A percentile compares a stretch with the other conserved stretches of the same genome.
Conservation (phyloP, 176 grass and related monocot species). For the Zea luxurians region DNA sequence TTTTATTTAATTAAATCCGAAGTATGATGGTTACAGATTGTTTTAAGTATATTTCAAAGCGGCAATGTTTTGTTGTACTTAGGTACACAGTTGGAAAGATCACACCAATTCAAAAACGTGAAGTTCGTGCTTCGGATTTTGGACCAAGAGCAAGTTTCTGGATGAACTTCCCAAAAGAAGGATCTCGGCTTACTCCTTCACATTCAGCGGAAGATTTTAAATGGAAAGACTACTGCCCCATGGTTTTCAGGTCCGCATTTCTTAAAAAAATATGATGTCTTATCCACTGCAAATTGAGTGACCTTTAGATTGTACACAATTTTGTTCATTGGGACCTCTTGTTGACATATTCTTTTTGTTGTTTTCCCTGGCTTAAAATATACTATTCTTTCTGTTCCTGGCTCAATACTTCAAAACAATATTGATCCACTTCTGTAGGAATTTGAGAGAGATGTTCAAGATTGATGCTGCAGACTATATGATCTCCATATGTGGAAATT, state of each 20-base stretch:
- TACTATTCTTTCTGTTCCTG: conserved; percentile 22
- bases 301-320: conserved; percentile 19
- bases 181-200: conserved; percentile 90
- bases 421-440: conserved; percentile 58
- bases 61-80: conserved; percentile 21
- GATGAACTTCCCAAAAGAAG: conserved; percentile 95
- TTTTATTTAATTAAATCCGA: neutral
- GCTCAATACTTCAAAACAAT: conserved; percentile 15
- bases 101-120: conserved; percentile 92
- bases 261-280: neutral
- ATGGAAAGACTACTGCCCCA: conserved; percentile 99
- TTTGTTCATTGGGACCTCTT: neutral
- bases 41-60: neutral
- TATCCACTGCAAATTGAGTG: conserved; percentile 9
- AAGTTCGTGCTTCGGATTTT: conserved; percentile 95
- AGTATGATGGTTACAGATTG: conserved; percentile 1
- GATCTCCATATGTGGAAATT: conserved; percentile 96
- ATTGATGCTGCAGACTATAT: conserved; percentile 99
- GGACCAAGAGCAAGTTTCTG: conserved; percentile 92
- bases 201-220: conserved; percentile 93
- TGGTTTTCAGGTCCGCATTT: conserved; percentile 89
- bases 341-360: neutral
- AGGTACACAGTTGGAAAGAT: conserved; percentile 99
- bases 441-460: conserved; percentile 98
- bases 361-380: neutral